Percentiles rank a stretch among this genome's conserved stretches.
These are phyloP conservation scores for Pyrrhoderma lamaoense DNA, from an alignment of 1,284 basidiomycete genomes.

Conservation along the genomic window DNA sequence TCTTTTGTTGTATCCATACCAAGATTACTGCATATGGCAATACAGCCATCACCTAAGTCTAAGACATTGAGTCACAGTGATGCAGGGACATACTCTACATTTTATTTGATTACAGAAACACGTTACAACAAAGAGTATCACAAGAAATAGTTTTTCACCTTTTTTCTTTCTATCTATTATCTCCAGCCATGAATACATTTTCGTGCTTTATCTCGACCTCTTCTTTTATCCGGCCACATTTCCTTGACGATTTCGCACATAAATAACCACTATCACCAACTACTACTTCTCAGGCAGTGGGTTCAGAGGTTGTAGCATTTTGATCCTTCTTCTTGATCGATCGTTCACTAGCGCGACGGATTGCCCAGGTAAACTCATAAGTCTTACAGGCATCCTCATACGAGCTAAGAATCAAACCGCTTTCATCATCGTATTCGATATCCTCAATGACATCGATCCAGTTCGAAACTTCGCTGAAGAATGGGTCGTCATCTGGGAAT, in stretches of 20 bases:
- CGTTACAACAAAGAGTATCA: too few species aligned
- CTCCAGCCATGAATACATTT: too few species aligned
- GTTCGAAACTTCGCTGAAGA: constrained; percentile 86
- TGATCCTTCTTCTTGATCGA: constrained; percentile 25
- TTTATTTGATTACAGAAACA: too few species aligned
- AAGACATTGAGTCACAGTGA: neutral
- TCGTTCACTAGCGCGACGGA: constrained; percentile 67
- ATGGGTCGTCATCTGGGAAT: constrained; percentile 84
- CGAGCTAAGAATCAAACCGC: constrained; percentile 61
- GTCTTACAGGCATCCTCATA: constrained; percentile 84
- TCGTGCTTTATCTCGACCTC: too few species aligned
- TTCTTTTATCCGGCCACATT: too few species aligned
- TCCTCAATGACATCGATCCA: constrained; percentile 80
- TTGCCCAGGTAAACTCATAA: constrained; percentile 86
- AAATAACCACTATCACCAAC: neutral
- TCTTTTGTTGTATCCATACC: neutral
- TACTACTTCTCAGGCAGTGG: neutral
- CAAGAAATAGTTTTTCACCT: too few species aligned
- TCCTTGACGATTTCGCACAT: too few species aligned
- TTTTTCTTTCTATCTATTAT: too few species aligned
- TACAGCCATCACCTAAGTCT: neutral
- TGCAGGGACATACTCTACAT: too few species aligned
- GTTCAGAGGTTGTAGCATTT: constrained; percentile 1
- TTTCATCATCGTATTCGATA: constrained; percentile 58
- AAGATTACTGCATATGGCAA: neutral